These are phyloP conservation scores for Apiospora hydei DNA, from an alignment of 2,329 filamentous ascomycete species.

Conservation along the genomic window DNA sequence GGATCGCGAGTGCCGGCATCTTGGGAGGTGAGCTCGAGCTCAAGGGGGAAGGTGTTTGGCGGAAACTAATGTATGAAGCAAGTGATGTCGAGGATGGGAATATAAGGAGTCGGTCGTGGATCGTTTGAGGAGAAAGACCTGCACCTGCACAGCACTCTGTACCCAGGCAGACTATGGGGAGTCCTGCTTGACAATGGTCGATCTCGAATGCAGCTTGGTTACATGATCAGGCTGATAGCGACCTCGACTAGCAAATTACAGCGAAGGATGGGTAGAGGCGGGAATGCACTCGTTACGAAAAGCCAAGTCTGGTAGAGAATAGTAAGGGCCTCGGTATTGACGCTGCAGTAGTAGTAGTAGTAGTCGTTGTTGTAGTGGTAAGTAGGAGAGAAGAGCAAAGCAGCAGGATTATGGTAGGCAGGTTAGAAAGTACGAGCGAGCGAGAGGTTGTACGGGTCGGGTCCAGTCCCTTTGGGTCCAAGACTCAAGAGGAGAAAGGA, in stretches of 20 bases:
- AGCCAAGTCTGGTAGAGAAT: slow-evolving; percentile 13
- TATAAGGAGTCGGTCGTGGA: slow-evolving; percentile 25
- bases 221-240: slow-evolving; percentile 37
- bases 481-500: slow-evolving; percentile 22
- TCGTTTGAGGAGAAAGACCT: slow-evolving; percentile 33
- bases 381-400: slow-evolving; percentile 25
- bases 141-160: slow-evolving; percentile 36
- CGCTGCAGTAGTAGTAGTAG: neutral
- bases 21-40: slow-evolving; percentile 33
- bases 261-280: neutral
- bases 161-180: slow-evolving; percentile 43
- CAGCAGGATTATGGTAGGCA: slow-evolving; percentile 7
- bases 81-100: slow-evolving; percentile 23
- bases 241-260: slow-evolving; percentile 24
- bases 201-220: slow-evolving; percentile 41
- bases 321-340: neutral
- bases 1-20: slow-evolving; percentile 64
- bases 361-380: neutral
- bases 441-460: slow-evolving; percentile 19
- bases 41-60: slow-evolving; percentile 10
- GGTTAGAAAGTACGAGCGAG: slow-evolving; percentile 13
- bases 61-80: slow-evolving; percentile 1
- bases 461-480: slow-evolving; percentile 21
- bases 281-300: slow-evolving; percentile 20
- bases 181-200: slow-evolving; percentile 43